Conservation (phyloP, 2,329 filamentous ascomycete species). For the Diaporthe destruens region DNA sequence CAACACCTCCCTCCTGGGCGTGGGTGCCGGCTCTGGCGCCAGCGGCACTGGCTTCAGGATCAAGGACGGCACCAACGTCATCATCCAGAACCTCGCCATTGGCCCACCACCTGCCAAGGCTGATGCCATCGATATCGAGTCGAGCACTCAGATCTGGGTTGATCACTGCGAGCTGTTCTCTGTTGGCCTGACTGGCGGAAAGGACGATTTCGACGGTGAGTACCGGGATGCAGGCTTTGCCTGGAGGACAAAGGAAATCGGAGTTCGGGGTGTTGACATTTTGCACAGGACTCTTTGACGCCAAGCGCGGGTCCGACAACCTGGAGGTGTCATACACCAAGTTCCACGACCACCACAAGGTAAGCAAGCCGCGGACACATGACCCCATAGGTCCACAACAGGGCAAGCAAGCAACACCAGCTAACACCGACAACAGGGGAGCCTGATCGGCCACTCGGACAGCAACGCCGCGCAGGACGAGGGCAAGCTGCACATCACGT, state of each 20-base stretch:
- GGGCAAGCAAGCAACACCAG: background rate
- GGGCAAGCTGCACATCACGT: constrained; percentile 61
- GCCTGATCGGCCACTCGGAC: constrained; percentile 72
- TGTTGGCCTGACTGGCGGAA: constrained; percentile 62
- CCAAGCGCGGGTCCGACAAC: constrained; percentile 66
- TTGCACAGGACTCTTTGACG: constrained; percentile 60
- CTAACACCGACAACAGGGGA: constrained; percentile 44
- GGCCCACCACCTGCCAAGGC: constrained; percentile 52
- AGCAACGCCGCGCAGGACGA: constrained; percentile 59
- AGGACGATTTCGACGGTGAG: constrained; percentile 65
- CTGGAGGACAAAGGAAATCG: accelerated
- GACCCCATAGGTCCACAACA: too few species aligned
- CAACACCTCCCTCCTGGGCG: constrained; percentile 16
- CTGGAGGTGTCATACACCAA: constrained; percentile 52
- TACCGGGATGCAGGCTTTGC: background rate
- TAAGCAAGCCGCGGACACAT: constrained; percentile 38
- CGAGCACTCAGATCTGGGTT: constrained; percentile 61
- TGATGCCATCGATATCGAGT: constrained; percentile 56
- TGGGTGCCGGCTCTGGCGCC: constrained; percentile 14
- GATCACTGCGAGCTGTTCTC: constrained; percentile 66
- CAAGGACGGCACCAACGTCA: constrained; percentile 54
- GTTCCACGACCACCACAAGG: constrained; percentile 67
- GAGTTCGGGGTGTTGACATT: background rate
- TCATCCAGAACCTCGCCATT: constrained; percentile 60
- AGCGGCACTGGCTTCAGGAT: constrained; percentile 15